Percentiles rank a stretch among this genome's conserved stretches.
Conservation (phyloP, 257 asterid species). For the Primulina eburnea region DNA sequence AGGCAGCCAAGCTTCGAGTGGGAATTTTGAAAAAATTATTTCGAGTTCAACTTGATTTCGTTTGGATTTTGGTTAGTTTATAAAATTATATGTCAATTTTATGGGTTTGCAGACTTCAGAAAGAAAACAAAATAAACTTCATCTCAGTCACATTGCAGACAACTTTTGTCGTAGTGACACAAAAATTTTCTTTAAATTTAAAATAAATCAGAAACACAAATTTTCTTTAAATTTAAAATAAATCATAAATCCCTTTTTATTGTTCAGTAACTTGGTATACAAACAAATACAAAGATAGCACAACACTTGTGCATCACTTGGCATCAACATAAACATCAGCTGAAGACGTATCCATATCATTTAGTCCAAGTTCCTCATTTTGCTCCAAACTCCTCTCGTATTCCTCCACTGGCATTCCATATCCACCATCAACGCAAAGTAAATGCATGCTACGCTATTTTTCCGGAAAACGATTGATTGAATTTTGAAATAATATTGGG, state of each 20-base stretch:
- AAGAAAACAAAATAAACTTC: too few relatives aligned
- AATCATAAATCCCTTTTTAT: not conserved
- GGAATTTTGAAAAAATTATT: too few relatives aligned
- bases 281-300: too few relatives aligned
- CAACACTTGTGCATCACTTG: not conserved
- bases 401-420: slow-evolving; percentile 55
- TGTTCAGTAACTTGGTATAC: not conserved
- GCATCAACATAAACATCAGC: slow-evolving; percentile 39
- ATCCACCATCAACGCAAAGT: not conserved
- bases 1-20: too few relatives aligned
- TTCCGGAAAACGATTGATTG: not conserved
- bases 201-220: too few relatives aligned
- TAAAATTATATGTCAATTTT: too few relatives aligned
- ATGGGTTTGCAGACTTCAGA: too few relatives aligned
- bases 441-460: not conserved
- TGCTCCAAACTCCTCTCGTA: slow-evolving; percentile 96
- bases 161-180: not conserved
- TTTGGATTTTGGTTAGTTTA: too few relatives aligned
- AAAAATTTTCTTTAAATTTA: not conserved
- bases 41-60: too few relatives aligned
- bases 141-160: too few relatives aligned
- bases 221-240: not conserved
- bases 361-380: slow-evolving; percentile 91
- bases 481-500: not conserved
- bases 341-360: slow-evolving; percentile 87